These are phyloP conservation scores for Botrytis hyacinthi DNA, from an alignment of 2,329 filamentous ascomycete genomes.

Conservation along the genomic window DNA sequence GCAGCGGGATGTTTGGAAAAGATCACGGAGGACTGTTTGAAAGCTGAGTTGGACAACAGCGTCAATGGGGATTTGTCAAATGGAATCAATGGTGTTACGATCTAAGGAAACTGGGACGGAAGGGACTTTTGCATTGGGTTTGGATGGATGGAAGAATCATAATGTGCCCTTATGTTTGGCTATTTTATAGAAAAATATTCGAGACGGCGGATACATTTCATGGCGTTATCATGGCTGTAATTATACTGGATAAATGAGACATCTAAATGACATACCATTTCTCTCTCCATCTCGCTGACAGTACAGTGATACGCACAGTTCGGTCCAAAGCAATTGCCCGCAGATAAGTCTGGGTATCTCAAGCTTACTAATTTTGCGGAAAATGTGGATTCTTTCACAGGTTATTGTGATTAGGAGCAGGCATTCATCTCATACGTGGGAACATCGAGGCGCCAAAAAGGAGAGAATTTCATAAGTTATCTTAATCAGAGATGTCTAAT, in stretches of 20 bases:
- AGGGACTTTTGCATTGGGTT: slow-evolving; percentile 10
- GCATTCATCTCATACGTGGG: neutral
- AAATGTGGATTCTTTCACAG: no score
- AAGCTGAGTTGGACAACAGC: slow-evolving; percentile 12
- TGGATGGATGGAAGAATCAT: slow-evolving; percentile 5
- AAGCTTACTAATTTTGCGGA: neutral
- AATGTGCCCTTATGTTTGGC: neutral
- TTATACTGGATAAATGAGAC: neutral
- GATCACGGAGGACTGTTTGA: slow-evolving; percentile 27
- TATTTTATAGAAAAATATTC: slow-evolving; percentile 3
- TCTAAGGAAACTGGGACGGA: slow-evolving; percentile 10
- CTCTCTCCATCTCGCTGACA: neutral
- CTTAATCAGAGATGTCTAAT: neutral
- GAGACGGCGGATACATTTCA: neutral
- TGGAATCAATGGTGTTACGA: slow-evolving; percentile 19
- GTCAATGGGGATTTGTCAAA: slow-evolving; percentile 16
- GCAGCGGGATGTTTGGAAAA: slow-evolving; percentile 43
- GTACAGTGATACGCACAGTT: slow-evolving; percentile 1
- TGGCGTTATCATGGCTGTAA: slow-evolving; percentile 15
- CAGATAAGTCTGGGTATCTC: slow-evolving; percentile 1
- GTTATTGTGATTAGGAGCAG: neutral
- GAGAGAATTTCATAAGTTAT: neutral
- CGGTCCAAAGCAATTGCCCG: neutral
- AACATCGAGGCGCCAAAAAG: neutral
- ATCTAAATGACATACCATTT: neutral